A percentile compares a stretch with the other conserved stretches of the same genome.
phyloP scores from a whole-genome alignment of 2,329 filamentous ascomycete genomes.

The Boeremia exigua region DNA sequence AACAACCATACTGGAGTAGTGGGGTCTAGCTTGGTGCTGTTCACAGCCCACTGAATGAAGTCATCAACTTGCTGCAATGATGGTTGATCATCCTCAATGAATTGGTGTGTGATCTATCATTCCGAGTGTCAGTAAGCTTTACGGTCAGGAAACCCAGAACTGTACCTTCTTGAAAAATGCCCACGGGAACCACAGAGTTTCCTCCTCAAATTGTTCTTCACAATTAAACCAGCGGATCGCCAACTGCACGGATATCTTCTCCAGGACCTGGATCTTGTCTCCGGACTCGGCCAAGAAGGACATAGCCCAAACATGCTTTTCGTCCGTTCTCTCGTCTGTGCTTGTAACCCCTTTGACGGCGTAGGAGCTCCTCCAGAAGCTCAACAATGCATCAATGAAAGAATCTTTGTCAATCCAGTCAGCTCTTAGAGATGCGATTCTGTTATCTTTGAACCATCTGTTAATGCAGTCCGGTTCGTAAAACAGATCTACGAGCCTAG shows the following conservation, averaged over 20 bases:
- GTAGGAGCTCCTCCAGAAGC: constrained; percentile 16
- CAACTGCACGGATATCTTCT: neutral
- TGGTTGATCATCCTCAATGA: neutral
- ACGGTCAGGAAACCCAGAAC: too few species aligned
- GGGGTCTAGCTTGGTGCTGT: neutral
- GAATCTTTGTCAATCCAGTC: constrained; percentile 4
- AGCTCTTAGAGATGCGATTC: neutral
- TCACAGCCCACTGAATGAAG: neutral
- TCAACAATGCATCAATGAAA: constrained; percentile 9
- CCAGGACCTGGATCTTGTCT: neutral
- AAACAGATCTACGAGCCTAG: neutral
- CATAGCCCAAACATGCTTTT: constrained; percentile 15
- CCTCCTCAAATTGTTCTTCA: neutral
- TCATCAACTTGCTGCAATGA: neutral
- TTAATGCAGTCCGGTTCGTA: neutral
- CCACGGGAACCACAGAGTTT: neutral
- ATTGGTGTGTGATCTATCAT: neutral
- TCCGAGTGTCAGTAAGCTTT: too few species aligned
- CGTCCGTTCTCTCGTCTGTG: constrained; percentile 7
- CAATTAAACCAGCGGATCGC: neutral
- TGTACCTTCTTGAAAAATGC: neutral
- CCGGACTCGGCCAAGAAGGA: neutral
- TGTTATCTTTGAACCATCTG: neutral
- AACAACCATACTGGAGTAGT: neutral
- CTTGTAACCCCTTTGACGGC: constrained; percentile 14